Evolutionary conservation across 2,329 filamentous ascomycete genomes (phyloP).

Genomic region (Aspergillus sojae): DNA sequence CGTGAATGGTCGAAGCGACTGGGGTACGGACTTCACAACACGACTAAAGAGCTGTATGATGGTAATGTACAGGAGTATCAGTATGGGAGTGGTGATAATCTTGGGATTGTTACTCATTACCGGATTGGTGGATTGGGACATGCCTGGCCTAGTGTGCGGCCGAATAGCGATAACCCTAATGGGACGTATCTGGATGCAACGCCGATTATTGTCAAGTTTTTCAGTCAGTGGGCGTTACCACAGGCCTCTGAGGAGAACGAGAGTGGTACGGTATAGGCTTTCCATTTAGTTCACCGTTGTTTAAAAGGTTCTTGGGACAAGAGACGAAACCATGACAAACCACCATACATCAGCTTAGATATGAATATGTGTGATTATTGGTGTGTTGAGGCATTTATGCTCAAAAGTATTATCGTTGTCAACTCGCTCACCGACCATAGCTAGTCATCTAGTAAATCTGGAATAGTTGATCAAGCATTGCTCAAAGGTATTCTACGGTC

Average conservation of each 20-base stretch:
- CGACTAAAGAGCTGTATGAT: slow-evolving; percentile 5
- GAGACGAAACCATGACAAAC: background rate
- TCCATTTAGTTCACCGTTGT: background rate
- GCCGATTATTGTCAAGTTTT: slow-evolving; percentile 25
- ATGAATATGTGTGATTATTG: background rate
- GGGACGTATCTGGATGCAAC: slow-evolving; percentile 24
- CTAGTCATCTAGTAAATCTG: too few relatives aligned
- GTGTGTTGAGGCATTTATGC: background rate
- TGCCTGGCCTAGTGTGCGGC: slow-evolving; percentile 23
- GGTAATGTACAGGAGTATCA: slow-evolving; percentile 12
- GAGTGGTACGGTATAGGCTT: background rate
- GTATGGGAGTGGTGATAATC: slow-evolving; percentile 8
- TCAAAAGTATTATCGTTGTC: background rate
- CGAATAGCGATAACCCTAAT: slow-evolving; percentile 21
- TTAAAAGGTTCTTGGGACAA: background rate
- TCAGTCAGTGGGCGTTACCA: slow-evolving; percentile 12
- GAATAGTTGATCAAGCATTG: too few relatives aligned
- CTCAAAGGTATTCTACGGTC: too few relatives aligned
- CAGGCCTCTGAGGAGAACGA: too few relatives aligned
- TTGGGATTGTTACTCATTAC: slow-evolving; percentile 20
- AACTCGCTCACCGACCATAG: background rate
- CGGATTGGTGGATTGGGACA: slow-evolving; percentile 20
- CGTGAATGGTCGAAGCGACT: slow-evolving; percentile 31
- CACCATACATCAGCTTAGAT: background rate
- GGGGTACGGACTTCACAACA: slow-evolving; percentile 12